phyloP scores from a whole-genome alignment of 2,329 filamentous ascomycete genomes.

The Aquanectria penicillioides region DNA sequence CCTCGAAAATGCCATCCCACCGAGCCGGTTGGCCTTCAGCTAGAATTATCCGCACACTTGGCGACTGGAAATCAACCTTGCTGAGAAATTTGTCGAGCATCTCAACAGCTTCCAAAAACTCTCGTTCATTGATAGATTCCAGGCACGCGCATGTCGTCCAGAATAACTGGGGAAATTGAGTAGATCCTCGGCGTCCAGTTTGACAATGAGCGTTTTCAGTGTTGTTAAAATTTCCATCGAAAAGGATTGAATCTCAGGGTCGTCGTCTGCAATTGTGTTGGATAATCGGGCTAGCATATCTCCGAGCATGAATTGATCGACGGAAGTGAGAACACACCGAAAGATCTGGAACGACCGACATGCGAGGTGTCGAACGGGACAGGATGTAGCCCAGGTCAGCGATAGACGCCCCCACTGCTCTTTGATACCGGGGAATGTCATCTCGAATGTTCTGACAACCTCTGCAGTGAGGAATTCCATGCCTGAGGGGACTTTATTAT shows the following conservation, averaged over 20 bases:
- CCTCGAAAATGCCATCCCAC: slow-evolving; percentile 92
- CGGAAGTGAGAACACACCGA: slow-evolving; percentile 87
- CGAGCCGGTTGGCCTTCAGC: slow-evolving; percentile 81
- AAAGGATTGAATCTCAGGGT: slow-evolving; percentile 93
- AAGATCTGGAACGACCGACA: slow-evolving; percentile 98
- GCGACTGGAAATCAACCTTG: slow-evolving; percentile 82
- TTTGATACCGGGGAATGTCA: slow-evolving; percentile 86
- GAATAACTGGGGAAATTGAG: slow-evolving; percentile 91
- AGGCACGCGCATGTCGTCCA: slow-evolving; percentile 98
- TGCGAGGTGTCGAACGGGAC: slow-evolving; percentile 91
- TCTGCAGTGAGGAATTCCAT: slow-evolving; percentile 88
- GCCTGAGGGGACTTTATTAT: slow-evolving; percentile 82
- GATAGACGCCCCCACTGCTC: slow-evolving; percentile 92
- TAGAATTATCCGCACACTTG: slow-evolving; percentile 74
- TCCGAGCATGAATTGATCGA: slow-evolving; percentile 93
- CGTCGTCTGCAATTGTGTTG: slow-evolving; percentile 96
- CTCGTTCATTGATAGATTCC: slow-evolving; percentile 94
- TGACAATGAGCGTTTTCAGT: slow-evolving; percentile 88
- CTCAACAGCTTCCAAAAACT: slow-evolving; percentile 89
- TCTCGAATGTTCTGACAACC: slow-evolving; percentile 85
- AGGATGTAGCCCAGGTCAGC: slow-evolving; percentile 95
- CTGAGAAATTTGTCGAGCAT: slow-evolving; percentile 90
- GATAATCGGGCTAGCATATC: slow-evolving; percentile 96
- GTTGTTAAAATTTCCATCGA: slow-evolving; percentile 98
- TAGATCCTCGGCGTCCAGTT: slow-evolving; percentile 81